Evolutionary conservation across 192 early-diverging fungal species (phyloP).

Genomic region (Dispira parvispora): DNA sequence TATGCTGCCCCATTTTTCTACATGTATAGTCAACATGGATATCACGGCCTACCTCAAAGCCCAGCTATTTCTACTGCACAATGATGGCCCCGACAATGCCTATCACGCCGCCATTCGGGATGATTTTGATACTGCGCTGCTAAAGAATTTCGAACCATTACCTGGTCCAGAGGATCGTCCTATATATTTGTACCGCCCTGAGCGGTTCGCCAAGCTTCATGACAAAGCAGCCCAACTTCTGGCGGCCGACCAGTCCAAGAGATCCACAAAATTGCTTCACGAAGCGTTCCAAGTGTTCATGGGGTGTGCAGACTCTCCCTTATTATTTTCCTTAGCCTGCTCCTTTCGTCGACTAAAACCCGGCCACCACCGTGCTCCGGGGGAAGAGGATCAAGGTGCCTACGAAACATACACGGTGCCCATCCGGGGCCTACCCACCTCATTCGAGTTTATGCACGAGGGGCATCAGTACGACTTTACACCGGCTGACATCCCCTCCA

Average conservation of each 20-base stretch:
- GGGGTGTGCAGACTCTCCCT: constrained; percentile 5
- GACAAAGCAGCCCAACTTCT: background rate
- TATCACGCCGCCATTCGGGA: constrained; percentile 2
- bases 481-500: background rate
- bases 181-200: constrained; percentile 7
- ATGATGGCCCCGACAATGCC: background rate
- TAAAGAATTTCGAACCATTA: background rate
- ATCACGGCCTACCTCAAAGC: constrained; percentile 2
- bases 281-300: constrained; percentile 7
- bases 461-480: background rate
- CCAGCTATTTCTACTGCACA: constrained; percentile 4
- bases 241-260: background rate
- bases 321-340: background rate
- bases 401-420: background rate
- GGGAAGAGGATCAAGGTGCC: too few relatives aligned
- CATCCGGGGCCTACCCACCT: background rate
- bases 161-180: background rate
- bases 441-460: constrained; percentile 4
- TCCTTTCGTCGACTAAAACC: constrained; percentile 1
- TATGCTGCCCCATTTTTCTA: constrained; percentile 4
- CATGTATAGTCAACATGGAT: background rate
- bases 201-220: constrained; percentile 1
- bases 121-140: background rate
- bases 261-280: background rate
- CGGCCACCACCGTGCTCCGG: too few relatives aligned